Conservation (phyloP, 148 eudicot species). For the Euryodendron excelsum region DNA sequence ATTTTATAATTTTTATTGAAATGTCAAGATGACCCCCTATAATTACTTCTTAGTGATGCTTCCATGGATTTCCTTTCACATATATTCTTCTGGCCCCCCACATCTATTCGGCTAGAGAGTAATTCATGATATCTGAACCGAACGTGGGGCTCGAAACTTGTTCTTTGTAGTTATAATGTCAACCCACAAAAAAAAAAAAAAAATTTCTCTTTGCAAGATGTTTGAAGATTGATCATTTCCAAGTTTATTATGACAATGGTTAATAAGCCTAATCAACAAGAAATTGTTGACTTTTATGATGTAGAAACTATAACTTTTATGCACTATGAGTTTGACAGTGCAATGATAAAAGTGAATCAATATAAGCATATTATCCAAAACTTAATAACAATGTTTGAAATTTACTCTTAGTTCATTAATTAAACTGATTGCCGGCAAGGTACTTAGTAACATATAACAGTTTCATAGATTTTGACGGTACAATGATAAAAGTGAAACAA, state of each 20-base stretch:
- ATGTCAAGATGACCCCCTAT: too few relatives aligned
- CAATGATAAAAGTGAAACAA: too few relatives aligned
- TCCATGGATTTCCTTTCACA: neutral
- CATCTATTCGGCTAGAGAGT: neutral
- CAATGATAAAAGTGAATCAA: neutral
- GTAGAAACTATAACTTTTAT: neutral
- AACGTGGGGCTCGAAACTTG: slow-evolving; percentile 15
- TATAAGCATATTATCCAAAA: too few relatives aligned
- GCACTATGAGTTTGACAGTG: slow-evolving; percentile 5
- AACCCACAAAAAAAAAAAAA: too few relatives aligned
- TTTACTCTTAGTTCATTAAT: too few relatives aligned
- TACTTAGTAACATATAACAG: too few relatives aligned
- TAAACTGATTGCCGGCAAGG: too few relatives aligned
- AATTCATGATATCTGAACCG: slow-evolving; percentile 13
- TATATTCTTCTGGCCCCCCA: slow-evolving; percentile 10
- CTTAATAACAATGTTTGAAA: too few relatives aligned
- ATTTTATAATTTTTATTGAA: too few relatives aligned
- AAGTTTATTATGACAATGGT: slow-evolving; percentile 2
- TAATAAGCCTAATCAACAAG: neutral
- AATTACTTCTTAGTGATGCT: slow-evolving; percentile 1
- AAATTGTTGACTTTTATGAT: neutral
- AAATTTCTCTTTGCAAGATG: neutral
- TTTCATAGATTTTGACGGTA: too few relatives aligned
- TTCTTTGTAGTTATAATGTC: slow-evolving; percentile 15
- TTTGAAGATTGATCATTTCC: slow-evolving; percentile 10